Percentiles rank a stretch among this genome's conserved stretches.
Conservation (phyloP, 257 asterid species). For the Prunella vulgaris region DNA sequence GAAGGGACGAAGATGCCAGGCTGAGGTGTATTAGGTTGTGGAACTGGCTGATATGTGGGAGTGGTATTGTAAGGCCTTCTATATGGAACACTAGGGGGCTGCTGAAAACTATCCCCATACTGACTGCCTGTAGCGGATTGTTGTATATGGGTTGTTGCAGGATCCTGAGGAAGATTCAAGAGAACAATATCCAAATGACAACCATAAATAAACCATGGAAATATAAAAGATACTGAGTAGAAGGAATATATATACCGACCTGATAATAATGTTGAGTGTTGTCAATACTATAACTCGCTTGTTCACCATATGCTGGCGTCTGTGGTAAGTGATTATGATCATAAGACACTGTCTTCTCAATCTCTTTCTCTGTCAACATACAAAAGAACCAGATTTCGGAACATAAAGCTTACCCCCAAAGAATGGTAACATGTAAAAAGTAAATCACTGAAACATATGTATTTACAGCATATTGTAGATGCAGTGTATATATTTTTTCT, state of each 20-base stretch:
- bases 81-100: constrained; percentile 36
- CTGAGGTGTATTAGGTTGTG: constrained; percentile 46
- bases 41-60: constrained; percentile 47
- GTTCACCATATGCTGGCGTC: constrained; percentile 49
- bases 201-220: background rate
- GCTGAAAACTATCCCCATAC: constrained; percentile 62
- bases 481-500: background rate
- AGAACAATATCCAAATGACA: constrained; percentile 9
- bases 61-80: constrained; percentile 49
- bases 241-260: constrained; percentile 45
- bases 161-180: constrained; percentile 43
- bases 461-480: background rate
- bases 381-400: constrained; percentile 4
- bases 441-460: constrained; percentile 7
- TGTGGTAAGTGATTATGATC: constrained; percentile 42
- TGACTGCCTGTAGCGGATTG: constrained; percentile 49
- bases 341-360: constrained; percentile 37
- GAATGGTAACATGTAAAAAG: constrained; percentile 4
- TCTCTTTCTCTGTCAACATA: constrained; percentile 48
- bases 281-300: constrained; percentile 43
- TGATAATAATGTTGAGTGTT: constrained; percentile 60
- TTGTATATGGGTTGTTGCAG: constrained; percentile 42
- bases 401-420: constrained; percentile 10
- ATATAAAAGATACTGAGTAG: constrained; percentile 8
- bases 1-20: constrained; percentile 78